Evolutionary conservation across 1,284 basidiomycete species (phyloP), one percentile per base, ranked within the genome.

Genomic region (Rhodotorula sp.): DNA sequence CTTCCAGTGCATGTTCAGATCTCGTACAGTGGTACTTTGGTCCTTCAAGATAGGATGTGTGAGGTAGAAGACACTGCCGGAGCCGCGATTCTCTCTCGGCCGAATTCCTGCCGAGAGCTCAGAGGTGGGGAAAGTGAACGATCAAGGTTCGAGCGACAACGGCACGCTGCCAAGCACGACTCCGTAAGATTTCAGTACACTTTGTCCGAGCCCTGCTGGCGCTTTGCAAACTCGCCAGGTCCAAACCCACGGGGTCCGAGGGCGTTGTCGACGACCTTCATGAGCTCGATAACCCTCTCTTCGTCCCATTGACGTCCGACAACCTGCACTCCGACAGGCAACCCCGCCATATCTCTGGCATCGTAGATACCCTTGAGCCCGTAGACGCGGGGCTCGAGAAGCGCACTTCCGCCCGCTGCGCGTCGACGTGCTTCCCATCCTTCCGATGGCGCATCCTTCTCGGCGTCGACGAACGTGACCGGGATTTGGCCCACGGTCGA

Each of bases 261-360:
- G 2, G 87, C 88, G 10, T 82, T 79, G 70, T 93, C 91, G 10
- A 95, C 82, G 26, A 93, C 81, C 72, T 84, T 83, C 92, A 95
- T 94, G 81, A 93, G 85, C 33, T 82, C 86, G 60, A 95, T 78
- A 3, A 93, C 87, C 80, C 90, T 91, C 82, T 95, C 93, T 64
- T 95, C 93, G 77, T 93, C 89, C 86, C 87, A 92, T 71, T 84
- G 85, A 77, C 83, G 85, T 1, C 90, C 90, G 0, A 90, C 88
- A 29, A 95, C 51, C 81, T 96, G 93, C 56, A 96, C 85, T 1
- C 87, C 89, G 0, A 95, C 86, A 0, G 93, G 92, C 79, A 96
- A 84, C 0, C 91, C 92, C 33, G 85, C 82, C 87, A 90, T 91
- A 77, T 83, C 84, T 33, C 84, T 82, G 1, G 89, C 86, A 77